phyloP scores from a whole-genome alignment of 352 stramenopile species.

The Thraustochytrium striatum region DNA sequence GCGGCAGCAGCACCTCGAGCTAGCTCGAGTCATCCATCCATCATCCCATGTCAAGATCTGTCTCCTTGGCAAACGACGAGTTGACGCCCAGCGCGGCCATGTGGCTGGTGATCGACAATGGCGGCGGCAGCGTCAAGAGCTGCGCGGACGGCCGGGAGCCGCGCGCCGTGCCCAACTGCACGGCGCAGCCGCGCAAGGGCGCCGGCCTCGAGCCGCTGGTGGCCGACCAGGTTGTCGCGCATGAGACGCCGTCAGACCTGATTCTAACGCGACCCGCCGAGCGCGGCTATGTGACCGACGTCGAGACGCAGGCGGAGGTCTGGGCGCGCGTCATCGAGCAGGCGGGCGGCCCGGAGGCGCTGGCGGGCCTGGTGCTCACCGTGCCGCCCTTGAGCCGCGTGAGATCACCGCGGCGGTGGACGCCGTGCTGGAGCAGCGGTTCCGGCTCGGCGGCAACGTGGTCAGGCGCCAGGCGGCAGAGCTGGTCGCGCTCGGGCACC shows the following conservation, averaged over 20 bases:
- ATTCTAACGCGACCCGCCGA: conserved; percentile 53
- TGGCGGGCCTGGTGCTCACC: conserved; percentile 57
- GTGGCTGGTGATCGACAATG: conserved; percentile 37
- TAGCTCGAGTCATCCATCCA: no score
- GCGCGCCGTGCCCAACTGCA: conserved; percentile 16
- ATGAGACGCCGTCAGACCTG: background rate
- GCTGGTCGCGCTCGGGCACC: conserved; percentile 5
- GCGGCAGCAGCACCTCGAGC: no score
- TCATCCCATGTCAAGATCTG: no score
- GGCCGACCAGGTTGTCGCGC: no score
- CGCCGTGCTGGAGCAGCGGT: conserved; percentile 59
- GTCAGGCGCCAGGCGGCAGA: conserved; percentile 54
- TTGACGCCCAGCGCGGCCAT: background rate
- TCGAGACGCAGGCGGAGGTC: conserved; percentile 60
- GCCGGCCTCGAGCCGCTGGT: background rate
- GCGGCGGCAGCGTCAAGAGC: background rate
- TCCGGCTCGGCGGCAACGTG: conserved; percentile 58
- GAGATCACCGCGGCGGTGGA: conserved; percentile 59
- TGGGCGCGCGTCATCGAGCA: conserved; percentile 60
- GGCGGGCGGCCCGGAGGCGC: conserved; percentile 46
- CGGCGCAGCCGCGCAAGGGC: background rate
- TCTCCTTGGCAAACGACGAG: no score
- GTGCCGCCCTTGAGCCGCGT: conserved; percentile 58
- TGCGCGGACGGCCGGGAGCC: background rate
- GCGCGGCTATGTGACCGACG: conserved; percentile 60